Evolutionary conservation across 163 green algal genomes (phyloP), one percentile per base, ranked within the genome.

Genomic region (Volvox carteri): DNA sequence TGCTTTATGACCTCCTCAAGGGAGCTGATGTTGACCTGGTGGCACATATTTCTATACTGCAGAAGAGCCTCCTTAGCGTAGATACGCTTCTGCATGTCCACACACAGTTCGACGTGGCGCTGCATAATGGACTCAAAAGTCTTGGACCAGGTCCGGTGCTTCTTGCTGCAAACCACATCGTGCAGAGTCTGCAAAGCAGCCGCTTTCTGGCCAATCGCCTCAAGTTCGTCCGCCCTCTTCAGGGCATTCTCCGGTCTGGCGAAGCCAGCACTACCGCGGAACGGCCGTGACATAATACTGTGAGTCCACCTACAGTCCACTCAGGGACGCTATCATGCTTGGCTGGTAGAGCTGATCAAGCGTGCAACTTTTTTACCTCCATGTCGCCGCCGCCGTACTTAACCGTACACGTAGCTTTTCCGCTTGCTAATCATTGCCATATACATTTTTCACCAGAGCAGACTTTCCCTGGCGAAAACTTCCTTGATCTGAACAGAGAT

Each of bases 1-100:
- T 99, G 96, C 92, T 99, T 99, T 89, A 99, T 98, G 46, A 99
- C 98, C 81, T 99, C 97, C 92, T 99, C 98, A 35, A 99, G 94
- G n/a, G 95, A 98, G 72, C 90, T 93, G 83, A 99, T 97, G 89
- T 99, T 99, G 11, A 97, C 92, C 68, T 97, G 94, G 93, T 99
- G 98, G 91, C 97, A 99, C 54, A 98, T 96, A 92, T 99, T 99
- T 37, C 98, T 93, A 93, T 99, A 99, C 94, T 99, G 97, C 88
- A 99, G 98, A 75, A 99, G 94, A 19, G 97, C 98, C 89, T 99
- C 98, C 95, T 99, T 99, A 85, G 96, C 96, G 56, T 98, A 96
- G 72, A 98, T 95, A 25, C 97, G 96, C 92, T 97, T 97, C 92
- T 97, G 97, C 93, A 99, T 97, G 78, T 99, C 98, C 75, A 99